Evolutionary conservation across 306 rosid species (phyloP), one percentile per base, ranked within the genome.

Genomic region (Arachis stenosperma): DNA sequence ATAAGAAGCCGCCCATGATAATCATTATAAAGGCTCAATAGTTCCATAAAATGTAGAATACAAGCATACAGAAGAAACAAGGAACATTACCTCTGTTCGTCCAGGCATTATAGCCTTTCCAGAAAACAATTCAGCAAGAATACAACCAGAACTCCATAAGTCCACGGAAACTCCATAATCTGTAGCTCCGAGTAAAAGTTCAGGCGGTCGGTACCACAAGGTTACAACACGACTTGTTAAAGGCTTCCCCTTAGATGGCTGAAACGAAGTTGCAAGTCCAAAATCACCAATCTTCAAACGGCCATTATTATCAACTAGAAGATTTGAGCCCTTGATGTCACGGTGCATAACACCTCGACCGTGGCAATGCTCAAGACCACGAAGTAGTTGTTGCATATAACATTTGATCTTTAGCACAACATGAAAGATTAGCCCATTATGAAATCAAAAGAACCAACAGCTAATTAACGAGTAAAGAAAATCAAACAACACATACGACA

Each of bases 121-220:
- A n/a, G 82, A 78, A 70, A 86, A 83, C 70, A 92, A 61, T 67
- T 92, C 96, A 67, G 98, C 96, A 65, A 92, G 90, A 86, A 92
- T 88, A 67, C 98, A 92, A 82, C 98, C 98, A 57, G 82, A 61
- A 82, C 98, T 92, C 98, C 98, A 92, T 86, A 92, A 73, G 79
- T 92, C 98, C 63, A 92, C 89, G 61, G 96, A 60, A 64, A 73
- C 84, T 58, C 88, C 93, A 82, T 92, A 92, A 70, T 83, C 71
- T 29, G 96, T 88, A 58, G 92, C 83, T 22, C 97, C 97, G 14
- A 91, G 97, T 71, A 91, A 81, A 68, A 91, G 97, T 71, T 91
- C 97, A 67, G 98, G 98, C 4, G 98, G 93, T 59, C 98, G 81
- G 76, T 92, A 92, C 98, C 98, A 92, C 82, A 92, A 81, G 68